phyloP scores from a whole-genome alignment of 2,329 filamentous ascomycete genomes.

The Cercospora sp. region DNA sequence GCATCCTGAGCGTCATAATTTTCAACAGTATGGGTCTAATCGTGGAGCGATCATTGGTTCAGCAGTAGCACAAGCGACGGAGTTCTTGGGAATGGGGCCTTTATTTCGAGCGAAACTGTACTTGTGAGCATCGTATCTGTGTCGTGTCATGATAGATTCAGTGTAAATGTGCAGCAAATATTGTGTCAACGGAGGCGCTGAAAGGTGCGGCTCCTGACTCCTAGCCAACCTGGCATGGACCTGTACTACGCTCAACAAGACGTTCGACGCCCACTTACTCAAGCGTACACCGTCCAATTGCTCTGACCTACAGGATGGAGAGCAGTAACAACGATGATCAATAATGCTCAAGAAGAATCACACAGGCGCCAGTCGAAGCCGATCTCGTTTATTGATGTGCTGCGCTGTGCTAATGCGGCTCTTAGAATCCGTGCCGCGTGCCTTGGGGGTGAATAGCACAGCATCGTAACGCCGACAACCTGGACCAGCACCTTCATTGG shows the following conservation, averaged over 20 bases:
- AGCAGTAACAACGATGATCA: neutral
- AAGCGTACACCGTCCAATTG: neutral
- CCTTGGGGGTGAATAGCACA: neutral
- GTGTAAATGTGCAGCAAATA: slow-evolving; percentile 7
- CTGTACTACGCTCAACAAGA: neutral
- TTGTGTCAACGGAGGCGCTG: slow-evolving; percentile 5
- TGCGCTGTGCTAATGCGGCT: neutral
- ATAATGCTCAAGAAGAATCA: neutral
- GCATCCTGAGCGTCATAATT: slow-evolving; percentile 9
- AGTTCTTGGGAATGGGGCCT: neutral
- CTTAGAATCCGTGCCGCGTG: neutral
- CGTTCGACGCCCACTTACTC: neutral
- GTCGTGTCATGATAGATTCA: slow-evolving; percentile 8
- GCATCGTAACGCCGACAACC: neutral
- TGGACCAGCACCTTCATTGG: neutral
- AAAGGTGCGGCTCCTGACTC: neutral
- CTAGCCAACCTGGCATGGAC: neutral
- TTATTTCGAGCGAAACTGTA: slow-evolving; percentile 12
- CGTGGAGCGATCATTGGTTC: slow-evolving; percentile 12
- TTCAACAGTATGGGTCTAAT: slow-evolving; percentile 7
- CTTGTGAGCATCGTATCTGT: slow-evolving; percentile 8
- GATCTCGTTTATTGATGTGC: neutral
- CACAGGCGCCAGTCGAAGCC: neutral
- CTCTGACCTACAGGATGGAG: neutral
- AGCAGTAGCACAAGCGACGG: slow-evolving; percentile 15